Percentiles rank a stretch among this genome's conserved stretches.
phyloP scores from a whole-genome alignment of 768 basidiomycete genomes.

The Boletellus sp. region DNA sequence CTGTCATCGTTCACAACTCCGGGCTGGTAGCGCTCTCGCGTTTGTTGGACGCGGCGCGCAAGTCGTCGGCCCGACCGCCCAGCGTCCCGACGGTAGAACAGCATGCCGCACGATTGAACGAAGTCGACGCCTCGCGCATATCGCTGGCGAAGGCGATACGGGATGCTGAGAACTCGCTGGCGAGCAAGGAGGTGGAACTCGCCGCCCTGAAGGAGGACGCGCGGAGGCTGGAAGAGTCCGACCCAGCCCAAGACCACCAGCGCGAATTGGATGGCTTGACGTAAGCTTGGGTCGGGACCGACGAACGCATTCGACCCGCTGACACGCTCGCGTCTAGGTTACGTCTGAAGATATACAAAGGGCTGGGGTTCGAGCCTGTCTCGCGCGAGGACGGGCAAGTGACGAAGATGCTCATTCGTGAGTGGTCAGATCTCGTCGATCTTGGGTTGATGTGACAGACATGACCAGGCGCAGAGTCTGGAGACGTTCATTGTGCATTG shows the following conservation, averaged over 20 bases:
- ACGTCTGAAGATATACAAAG: conserved; percentile 64
- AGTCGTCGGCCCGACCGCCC: conserved; percentile 65
- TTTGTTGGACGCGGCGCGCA: conserved; percentile 62
- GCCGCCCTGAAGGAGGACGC: conserved; percentile 64
- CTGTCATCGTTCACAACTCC: neutral
- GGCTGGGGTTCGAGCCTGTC: conserved; percentile 68
- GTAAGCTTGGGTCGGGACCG: conserved; percentile 33
- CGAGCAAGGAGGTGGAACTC: conserved; percentile 68
- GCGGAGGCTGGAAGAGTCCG: conserved; percentile 57
- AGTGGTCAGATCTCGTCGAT: conserved; percentile 29
- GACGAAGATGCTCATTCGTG: conserved; percentile 66
- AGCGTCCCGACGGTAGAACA: conserved; percentile 65
- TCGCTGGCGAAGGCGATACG: conserved; percentile 73
- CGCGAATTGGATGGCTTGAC: conserved; percentile 63
- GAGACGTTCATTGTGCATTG: conserved; percentile 36
- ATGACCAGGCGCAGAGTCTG: conserved; percentile 42
- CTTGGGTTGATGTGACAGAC: neutral
- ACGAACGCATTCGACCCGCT: neutral
- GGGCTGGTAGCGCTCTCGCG: conserved; percentile 62
- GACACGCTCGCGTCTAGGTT: conserved; percentile 40
- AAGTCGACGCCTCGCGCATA: conserved; percentile 58
- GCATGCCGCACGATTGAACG: conserved; percentile 58
- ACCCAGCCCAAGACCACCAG: conserved; percentile 70
- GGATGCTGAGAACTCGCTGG: conserved; percentile 61
- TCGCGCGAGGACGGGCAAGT: conserved; percentile 49